phyloP scores from a whole-genome alignment of 176 grass and related monocot genomes.

The Carex scoparia region DNA sequence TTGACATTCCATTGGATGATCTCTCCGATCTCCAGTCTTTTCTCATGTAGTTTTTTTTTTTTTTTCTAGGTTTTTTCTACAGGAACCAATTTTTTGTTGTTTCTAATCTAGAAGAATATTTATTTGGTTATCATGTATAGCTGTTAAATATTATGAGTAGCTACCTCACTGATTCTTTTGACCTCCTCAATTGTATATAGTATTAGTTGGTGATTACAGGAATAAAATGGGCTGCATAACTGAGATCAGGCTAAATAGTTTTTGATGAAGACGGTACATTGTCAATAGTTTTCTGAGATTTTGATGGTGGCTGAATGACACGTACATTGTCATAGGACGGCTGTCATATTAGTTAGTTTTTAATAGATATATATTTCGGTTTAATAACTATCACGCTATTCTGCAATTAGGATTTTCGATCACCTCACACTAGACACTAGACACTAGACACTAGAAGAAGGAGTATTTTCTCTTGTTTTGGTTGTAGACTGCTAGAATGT shows the following conservation, averaged over 20 bases:
- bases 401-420: neutral
- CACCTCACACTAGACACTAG: too few relatives aligned
- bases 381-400: neutral
- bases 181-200: constrained; percentile 18
- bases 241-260: neutral
- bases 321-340: neutral
- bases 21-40: constrained; percentile 48
- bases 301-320: neutral
- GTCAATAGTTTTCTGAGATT: neutral
- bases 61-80: constrained; percentile 45
- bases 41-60: constrained; percentile 31
- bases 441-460: too few relatives aligned
- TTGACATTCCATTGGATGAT: constrained; percentile 89
- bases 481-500: too few relatives aligned
- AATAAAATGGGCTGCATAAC: constrained; percentile 9
- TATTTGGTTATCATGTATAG: constrained; percentile 51
- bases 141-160: constrained; percentile 20
- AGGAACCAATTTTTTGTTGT: constrained; percentile 46
- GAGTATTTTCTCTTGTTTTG: too few relatives aligned
- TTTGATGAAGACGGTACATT: neutral
- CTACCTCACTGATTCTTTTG: neutral
- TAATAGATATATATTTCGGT: neutral
- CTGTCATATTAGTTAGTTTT: neutral
- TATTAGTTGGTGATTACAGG: neutral
- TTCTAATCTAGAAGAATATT: constrained; percentile 31